Base-by-base conservation (phyloP, 1,284 basidiomycete genomes). In the Cryptococcus wingfieldii region DNA sequence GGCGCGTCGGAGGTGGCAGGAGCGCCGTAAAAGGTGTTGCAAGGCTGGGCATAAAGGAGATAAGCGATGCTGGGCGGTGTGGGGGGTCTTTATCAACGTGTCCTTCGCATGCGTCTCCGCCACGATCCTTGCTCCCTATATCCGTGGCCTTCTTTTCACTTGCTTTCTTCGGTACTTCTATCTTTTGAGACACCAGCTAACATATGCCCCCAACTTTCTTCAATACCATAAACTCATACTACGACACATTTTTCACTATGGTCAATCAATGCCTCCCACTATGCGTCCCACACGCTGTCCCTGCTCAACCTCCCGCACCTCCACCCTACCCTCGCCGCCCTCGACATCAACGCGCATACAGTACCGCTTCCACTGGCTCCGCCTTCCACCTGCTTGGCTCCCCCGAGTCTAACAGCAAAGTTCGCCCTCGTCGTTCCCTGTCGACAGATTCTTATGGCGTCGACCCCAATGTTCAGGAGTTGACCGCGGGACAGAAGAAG, bases 401-500 rank as follows among this genome's bases (percentile, higher is more conserved):
- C 19, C 58, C 63, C 27, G 61, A 65, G 25, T 39, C 46, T 28
- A 50, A 45, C 50, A 25, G 49, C 25, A 28, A 60, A 38, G 56
- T 54, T 1, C 59, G 66, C 5, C 42, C 63, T 7, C 53, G 68
- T n/a, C 57, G 71, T 44, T 71, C 69, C 10, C 55, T 71, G 54
- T 71, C 69, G 4, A 62, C 66, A 4, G 69, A 71, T 44, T 68
- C 67, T 16, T 68, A 69, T 41, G 66, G 62, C n/a, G 50, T 68
- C 44, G 56, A 60, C 34, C 51, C 55, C 9, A 56, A 49, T n/a
- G 56, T 52, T 34, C 56, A 55, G 48, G 62, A 62, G 50, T 41
- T 70, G 45, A 65, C 61, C 8, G 65, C 68, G 4, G 67, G 67
- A 6, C 68, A 71, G 56, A 55, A 56, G 47, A 70, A 69, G 55